Evolutionary conservation across 2,329 filamentous ascomycete species (phyloP).

Genomic region (Botrytis elliptica): DNA sequence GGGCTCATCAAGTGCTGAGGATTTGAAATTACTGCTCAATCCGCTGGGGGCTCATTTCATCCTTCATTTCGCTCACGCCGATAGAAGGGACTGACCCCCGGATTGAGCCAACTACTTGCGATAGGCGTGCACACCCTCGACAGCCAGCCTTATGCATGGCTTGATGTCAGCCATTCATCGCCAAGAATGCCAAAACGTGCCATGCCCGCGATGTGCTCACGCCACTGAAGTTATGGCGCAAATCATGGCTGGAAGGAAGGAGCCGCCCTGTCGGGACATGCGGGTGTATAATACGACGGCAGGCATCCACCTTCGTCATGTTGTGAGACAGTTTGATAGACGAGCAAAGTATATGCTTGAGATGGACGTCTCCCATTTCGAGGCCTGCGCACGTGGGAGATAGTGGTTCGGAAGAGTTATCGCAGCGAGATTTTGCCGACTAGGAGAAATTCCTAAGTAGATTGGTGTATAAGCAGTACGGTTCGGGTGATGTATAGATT

Average conservation of each 20-base stretch:
- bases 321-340: background rate
- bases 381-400: conserved; percentile 2
- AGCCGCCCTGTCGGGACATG: background rate
- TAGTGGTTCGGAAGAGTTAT: background rate
- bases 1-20: background rate
- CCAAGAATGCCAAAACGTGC: conserved; percentile 23
- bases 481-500: background rate
- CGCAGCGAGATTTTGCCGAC: background rate
- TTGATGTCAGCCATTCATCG: conserved; percentile 20
- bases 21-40: background rate
- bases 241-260: background rate
- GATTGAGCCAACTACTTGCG: background rate
- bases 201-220: background rate
- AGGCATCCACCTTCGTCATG: background rate
- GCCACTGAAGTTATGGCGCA: conserved; percentile 2
- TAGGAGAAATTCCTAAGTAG: too few species aligned
- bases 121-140: background rate
- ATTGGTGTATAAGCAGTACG: background rate
- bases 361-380: background rate
- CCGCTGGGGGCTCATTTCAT: background rate
- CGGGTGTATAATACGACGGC: background rate
- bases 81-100: background rate
- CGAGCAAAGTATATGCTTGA: background rate
- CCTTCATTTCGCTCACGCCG: background rate
- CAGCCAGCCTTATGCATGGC: background rate